Base-by-base conservation (phyloP, 352 stramenopile genomes). In the Phytophthora vignae region DNA sequence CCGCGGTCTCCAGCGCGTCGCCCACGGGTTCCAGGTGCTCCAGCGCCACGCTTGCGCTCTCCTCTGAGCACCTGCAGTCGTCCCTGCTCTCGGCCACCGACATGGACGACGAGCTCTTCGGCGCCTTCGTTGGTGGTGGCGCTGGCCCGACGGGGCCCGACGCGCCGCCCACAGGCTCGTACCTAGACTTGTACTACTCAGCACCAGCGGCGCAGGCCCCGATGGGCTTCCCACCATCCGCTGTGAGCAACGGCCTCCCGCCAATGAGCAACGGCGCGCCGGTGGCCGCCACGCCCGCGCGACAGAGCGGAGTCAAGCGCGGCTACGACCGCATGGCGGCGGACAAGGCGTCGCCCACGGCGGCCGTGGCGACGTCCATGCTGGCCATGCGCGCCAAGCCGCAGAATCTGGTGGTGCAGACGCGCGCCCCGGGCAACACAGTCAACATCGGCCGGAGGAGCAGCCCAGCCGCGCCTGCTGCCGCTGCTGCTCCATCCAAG, bases 351-450 rank as follows among this genome's bases (percentile, higher is more conserved):
- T 90, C 83, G n/a, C 73, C 85, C 9, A 87, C 82, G 1, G 66
- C 79, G 0, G 77, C 82, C 12, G 78, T 91, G 11, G 84, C 80
- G 29, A 89, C 74, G 55, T 94, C 86, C 22, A 92, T 94, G 84
- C 56, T 94, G 57, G 80, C 84, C 17, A 94, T 94, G 86, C 69
- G 56, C 11, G 25, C 64, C 15, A 75, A 70, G 38, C 48, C 76
- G 9, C 64, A 78, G 52, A 67, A 73, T 58, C 25, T 76, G 33
- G 57, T 80, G 52, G 31, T 71, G 25, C 69, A 73, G 36, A 52
- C 61, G 21, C 60, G 63, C n/a, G 27, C 55, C 48, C 15, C 53
- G 12, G 62, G 67, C 14, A 84, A 85, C 58, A 81, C 77, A 44
- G 71, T 87, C 56, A 79, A 81, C 57, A 67, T 84, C 6, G 55